Evolutionary conservation across 805 yeast genomes (phyloP).

Genomic region (Yueomyces sinensis): DNA sequence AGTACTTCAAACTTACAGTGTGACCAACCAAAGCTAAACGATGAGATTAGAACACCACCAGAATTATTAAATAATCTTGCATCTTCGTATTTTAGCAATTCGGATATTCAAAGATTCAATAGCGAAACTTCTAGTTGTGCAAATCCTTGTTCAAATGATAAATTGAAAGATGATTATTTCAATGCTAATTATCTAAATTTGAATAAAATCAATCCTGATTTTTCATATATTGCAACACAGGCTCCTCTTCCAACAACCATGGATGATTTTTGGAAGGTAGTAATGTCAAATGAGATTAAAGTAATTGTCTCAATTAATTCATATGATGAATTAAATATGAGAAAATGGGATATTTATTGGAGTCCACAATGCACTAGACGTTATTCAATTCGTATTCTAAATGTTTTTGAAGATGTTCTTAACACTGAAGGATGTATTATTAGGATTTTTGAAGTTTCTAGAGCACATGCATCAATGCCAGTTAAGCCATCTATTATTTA

Average conservation of each 20-base stretch:
- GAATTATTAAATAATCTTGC: background rate
- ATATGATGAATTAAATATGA: slow-evolving; percentile 56
- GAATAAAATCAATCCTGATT: slow-evolving; percentile 27
- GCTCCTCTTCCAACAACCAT: slow-evolving; percentile 74
- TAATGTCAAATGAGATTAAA: slow-evolving; percentile 49
- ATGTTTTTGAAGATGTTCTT: slow-evolving; percentile 18
- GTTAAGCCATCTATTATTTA: slow-evolving; percentile 28
- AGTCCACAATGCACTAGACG: slow-evolving; percentile 21
- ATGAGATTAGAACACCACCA: background rate
- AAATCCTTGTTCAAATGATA: background rate
- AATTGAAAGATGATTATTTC: slow-evolving; percentile 43
- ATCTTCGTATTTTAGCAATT: background rate
- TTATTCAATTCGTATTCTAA: slow-evolving; percentile 24
- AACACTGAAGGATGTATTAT: slow-evolving; percentile 23
- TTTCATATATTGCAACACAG: slow-evolving; percentile 69
- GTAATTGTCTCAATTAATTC: slow-evolving; percentile 67
- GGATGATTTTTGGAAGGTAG: slow-evolving; percentile 84
- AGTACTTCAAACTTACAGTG: background rate
- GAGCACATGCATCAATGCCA: slow-evolving; percentile 8
- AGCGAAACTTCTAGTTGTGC: background rate
- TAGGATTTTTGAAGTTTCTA: slow-evolving; percentile 18
- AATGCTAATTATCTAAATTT: slow-evolving; percentile 66
- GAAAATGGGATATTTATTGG: slow-evolving; percentile 84
- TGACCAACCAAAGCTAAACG: background rate
- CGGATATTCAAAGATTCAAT: background rate